A percentile compares a stretch with the other conserved stretches of the same genome.
Evolutionary conservation across 257 asterid genomes (phyloP).

Genomic region (Solanum etuberosum): DNA sequence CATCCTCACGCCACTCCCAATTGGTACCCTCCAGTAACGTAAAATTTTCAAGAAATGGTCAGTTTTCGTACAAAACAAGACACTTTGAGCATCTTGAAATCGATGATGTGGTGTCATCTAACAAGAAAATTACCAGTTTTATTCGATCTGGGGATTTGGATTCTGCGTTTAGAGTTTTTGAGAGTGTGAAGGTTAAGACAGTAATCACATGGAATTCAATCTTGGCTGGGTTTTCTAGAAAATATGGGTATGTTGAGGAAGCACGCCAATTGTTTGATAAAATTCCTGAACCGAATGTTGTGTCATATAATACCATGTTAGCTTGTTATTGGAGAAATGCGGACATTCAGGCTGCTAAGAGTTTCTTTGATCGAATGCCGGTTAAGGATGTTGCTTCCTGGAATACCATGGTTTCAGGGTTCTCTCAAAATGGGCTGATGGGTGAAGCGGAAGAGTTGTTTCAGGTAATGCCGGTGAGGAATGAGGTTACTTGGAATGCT

Average conservation of each 20-base stretch:
- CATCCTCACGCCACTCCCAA: neutral
- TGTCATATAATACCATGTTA: slow-evolving; percentile 57
- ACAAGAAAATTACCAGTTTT: slow-evolving; percentile 45
- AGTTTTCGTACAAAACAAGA: neutral
- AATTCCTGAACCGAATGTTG: slow-evolving; percentile 67
- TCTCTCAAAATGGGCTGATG: slow-evolving; percentile 40
- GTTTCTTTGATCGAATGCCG: slow-evolving; percentile 37
- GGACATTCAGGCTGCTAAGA: slow-evolving; percentile 26
- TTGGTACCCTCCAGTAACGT: slow-evolving; percentile 5
- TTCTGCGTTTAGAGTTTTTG: slow-evolving; percentile 49
- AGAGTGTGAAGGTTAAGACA: slow-evolving; percentile 31
- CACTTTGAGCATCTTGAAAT: neutral
- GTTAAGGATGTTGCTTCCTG: slow-evolving; percentile 53
- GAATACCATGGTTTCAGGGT: slow-evolving; percentile 71
- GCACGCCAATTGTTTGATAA: slow-evolving; percentile 49
- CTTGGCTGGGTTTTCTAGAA: slow-evolving; percentile 40
- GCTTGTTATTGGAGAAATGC: slow-evolving; percentile 45
- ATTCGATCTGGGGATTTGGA: slow-evolving; percentile 46
- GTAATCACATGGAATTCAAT: slow-evolving; percentile 70
- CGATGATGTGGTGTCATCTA: slow-evolving; percentile 15
- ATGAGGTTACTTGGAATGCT: slow-evolving; percentile 67
- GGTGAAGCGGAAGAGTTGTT: slow-evolving; percentile 47
- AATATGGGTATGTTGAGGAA: slow-evolving; percentile 34
- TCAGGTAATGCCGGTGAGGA: slow-evolving; percentile 39
- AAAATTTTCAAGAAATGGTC: slow-evolving; percentile 2